These are phyloP conservation scores for Plasmodium vivax DNA, from an alignment of 169 alveolate genomes.

Conservation along the genomic window DNA sequence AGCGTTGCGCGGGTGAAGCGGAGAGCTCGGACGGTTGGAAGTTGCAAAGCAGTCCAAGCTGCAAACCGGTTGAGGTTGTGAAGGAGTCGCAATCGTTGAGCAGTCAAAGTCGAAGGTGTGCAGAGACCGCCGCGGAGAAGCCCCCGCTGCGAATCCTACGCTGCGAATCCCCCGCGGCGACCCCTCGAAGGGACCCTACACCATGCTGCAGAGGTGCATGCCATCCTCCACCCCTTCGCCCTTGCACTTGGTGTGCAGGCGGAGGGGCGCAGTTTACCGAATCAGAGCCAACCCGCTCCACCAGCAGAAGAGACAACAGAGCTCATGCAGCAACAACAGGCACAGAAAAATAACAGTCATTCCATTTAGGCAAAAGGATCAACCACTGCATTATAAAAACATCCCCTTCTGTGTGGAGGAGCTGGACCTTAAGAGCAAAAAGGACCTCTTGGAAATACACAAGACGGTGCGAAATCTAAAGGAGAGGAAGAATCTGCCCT, in stretches of 20 bases:
- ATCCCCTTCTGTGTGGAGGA: slow-evolving; percentile 51
- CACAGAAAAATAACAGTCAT: slow-evolving; percentile 51
- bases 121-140: background rate
- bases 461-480: slow-evolving; percentile 31
- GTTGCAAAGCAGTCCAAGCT: no score
- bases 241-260: background rate
- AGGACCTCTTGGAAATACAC: slow-evolving; percentile 33
- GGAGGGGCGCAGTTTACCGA: background rate
- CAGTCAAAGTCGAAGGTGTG: background rate
- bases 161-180: background rate
- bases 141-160: background rate
- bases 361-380: slow-evolving; percentile 21
- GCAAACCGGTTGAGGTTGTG: no score
- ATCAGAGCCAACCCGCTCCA: background rate
- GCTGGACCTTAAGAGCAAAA: slow-evolving; percentile 30
- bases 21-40: no score
- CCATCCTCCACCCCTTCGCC: background rate
- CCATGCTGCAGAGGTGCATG: background rate
- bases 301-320: background rate
- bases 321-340: background rate
- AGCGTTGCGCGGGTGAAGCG: background rate
- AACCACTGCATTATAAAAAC: slow-evolving; percentile 27
- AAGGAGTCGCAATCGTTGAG: no score
- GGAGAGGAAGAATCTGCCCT: slow-evolving; percentile 41
- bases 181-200: background rate